Base-by-base conservation (phyloP, 208 protist species). In the Acanthamoeba sp. region DNA sequence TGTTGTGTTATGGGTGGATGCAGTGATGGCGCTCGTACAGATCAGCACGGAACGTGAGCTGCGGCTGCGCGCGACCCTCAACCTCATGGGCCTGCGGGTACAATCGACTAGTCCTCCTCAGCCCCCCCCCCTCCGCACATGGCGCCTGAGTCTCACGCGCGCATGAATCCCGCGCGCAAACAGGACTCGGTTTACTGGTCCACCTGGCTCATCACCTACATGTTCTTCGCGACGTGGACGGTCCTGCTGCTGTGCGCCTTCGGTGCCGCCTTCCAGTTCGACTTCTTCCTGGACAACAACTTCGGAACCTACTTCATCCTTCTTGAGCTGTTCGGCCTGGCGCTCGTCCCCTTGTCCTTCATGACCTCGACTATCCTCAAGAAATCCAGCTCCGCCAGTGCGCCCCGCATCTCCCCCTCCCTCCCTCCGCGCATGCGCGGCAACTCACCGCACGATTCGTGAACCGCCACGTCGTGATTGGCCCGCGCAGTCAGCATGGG, bases 251-350 rank as follows among this genome's bases (percentile, higher is more conserved):
- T 97, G 2, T 89, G 95, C 40, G 20, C 73, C 14, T 52, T 59
- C 24, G 95, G 96, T 32, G 36, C 85, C 27, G 34, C 40, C 3
- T 95, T 85, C 90, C 42, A 96, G 73, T 95, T 95, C 73, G 32
- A 78, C 32, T 92, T 95, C 89, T 90, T 95, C 40, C 7, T 97
- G 22, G 32, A 93, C 38, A 93, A 94, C 64, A 48, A 62, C 94
- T 97, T 97, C 57, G 50, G 93, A 0, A 93, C 96, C 5, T 97
- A 97, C 92, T 95, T 97, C 32, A 27, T 97, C 1, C 64, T 96
- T 2, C 69, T 97, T 10, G 38, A 91, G 36, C 24, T 97, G 1
- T 95, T 97, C 52, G 93, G 52, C 62, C 59, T 96, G 22, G 78
- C 82, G 14, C 95, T 97, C 57, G 66, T 97, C 34, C 27, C 93